A percentile compares a stretch with the other conserved stretches of the same genome.
Evolutionary conservation across 306 rosid genomes (phyloP).

Genomic region (Malus sylvestris): DNA sequence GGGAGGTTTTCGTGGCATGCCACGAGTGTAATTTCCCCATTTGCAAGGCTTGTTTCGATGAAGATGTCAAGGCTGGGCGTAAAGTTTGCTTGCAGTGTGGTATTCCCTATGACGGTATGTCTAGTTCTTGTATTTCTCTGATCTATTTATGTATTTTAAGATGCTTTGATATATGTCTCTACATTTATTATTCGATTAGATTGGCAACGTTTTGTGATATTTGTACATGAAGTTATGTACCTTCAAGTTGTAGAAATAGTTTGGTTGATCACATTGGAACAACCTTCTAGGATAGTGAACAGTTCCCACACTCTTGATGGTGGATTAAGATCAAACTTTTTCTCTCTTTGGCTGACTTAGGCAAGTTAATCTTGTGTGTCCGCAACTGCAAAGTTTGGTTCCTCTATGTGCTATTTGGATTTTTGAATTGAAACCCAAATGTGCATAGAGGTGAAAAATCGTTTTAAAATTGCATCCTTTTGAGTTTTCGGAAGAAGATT

Average conservation of each 20-base stretch:
- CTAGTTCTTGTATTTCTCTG: slow-evolving; percentile 1
- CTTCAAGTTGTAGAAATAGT: neutral
- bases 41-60: slow-evolving; percentile 71
- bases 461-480: neutral
- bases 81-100: slow-evolving; percentile 72
- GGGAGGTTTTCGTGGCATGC: slow-evolving; percentile 76
- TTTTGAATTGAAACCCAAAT: neutral
- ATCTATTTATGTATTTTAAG: neutral
- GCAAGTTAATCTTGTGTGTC: neutral
- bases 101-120: slow-evolving; percentile 56
- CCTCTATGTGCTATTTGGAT: neutral
- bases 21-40: slow-evolving; percentile 72
- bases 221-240: neutral
- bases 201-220: neutral
- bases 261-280: neutral
- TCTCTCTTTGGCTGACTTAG: neutral
- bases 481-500: neutral
- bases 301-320: neutral
- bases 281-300: neutral
- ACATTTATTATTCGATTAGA: neutral
- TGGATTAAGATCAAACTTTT: neutral
- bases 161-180: neutral
- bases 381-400: neutral
- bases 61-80: slow-evolving; percentile 71
- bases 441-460: neutral